Evolutionary conservation across 352 stramenopile genomes (phyloP), one percentile per base, ranked within the genome.

Genomic region (Globisporangium canariense): DNA sequence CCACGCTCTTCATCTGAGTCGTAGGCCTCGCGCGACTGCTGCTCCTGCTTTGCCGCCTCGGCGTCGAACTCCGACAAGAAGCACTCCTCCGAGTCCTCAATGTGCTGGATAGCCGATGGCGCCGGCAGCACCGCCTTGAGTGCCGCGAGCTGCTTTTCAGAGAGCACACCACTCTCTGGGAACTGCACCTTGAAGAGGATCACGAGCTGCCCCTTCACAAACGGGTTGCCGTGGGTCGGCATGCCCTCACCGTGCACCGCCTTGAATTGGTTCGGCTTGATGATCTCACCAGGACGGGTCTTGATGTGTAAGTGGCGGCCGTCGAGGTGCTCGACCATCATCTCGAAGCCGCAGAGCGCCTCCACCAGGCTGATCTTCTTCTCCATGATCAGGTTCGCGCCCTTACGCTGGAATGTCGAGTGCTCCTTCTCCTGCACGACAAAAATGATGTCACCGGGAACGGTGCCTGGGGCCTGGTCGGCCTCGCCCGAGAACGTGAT

Each of bases 341-440:
- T 97, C 65, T 89, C 83, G 32, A 97, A 93, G 50, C 86, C 86
- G 66, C 77, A 89, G 0, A 99, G 77, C 32, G 97, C 94, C 76
- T 99, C 94, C 30, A 97, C 94, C 40, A 99, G 74, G 60, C 80
- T 93, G 56, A 99, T 84, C 66, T 97, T 96, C 74, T 98, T 98
- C 67, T 97, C 91, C 66, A 98, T 94, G 61, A 99, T 86, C 38
- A 99, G 80, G 83, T 99, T 98, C 54, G 91, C 89, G 36, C 96
- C 96, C 83, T 99, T 98, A 53, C 96, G 83, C 78, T 98, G 97
- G 78, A 99, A 99, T 14, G 93, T 81, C 18, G 78, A 66, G 69
- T 99, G 96, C 64, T 98, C 92, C 77, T 99, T 99, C 76, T 99
- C 94, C 78, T 99, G 93, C 47, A 99, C 84, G 54, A 99, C 90